Conservation (phyloP, 1,284 basidiomycete genomes). For the Ganoderma sinense region DNA sequence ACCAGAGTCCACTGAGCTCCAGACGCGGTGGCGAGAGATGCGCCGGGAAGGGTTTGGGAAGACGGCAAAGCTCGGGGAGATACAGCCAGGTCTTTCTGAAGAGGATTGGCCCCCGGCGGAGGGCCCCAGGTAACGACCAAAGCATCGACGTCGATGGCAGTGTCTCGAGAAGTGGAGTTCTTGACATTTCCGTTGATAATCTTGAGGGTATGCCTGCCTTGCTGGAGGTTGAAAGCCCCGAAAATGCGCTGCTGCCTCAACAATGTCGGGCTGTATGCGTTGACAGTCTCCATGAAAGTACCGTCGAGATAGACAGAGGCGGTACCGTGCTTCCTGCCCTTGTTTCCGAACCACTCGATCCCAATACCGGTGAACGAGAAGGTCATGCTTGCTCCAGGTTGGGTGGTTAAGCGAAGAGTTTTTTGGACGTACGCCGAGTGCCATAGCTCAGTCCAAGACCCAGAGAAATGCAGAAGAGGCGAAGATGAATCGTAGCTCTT, state of each 20-base stretch:
- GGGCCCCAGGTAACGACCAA: slow-evolving; percentile 61
- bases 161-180: slow-evolving; percentile 43
- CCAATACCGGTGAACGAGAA: slow-evolving; percentile 75
- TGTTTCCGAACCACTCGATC: slow-evolving; percentile 79
- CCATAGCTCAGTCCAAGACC: slow-evolving; percentile 62
- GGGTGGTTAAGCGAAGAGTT: slow-evolving; percentile 58
- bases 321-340: slow-evolving; percentile 59
- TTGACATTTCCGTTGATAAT: slow-evolving; percentile 62
- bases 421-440: slow-evolving; percentile 58
- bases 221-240: slow-evolving; percentile 61
- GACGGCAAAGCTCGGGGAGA: slow-evolving; percentile 24
- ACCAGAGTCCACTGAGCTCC: slow-evolving; percentile 52
- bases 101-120: slow-evolving; percentile 1
- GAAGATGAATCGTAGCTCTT: slow-evolving; percentile 74
- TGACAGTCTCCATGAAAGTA: slow-evolving; percentile 49
- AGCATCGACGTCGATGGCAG: slow-evolving; percentile 65
- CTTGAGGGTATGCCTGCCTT: slow-evolving; percentile 66
- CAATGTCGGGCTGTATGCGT: slow-evolving; percentile 51
- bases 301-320: slow-evolving; percentile 69
- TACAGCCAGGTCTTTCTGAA: slow-evolving; percentile 25
- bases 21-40: slow-evolving; percentile 34
- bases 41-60: slow-evolving; percentile 28
- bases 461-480: slow-evolving; percentile 65
- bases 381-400: slow-evolving; percentile 57
- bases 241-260: slow-evolving; percentile 70